Conservation (phyloP, 2,329 filamentous ascomycete genomes). For the Penicillium sp. region DNA sequence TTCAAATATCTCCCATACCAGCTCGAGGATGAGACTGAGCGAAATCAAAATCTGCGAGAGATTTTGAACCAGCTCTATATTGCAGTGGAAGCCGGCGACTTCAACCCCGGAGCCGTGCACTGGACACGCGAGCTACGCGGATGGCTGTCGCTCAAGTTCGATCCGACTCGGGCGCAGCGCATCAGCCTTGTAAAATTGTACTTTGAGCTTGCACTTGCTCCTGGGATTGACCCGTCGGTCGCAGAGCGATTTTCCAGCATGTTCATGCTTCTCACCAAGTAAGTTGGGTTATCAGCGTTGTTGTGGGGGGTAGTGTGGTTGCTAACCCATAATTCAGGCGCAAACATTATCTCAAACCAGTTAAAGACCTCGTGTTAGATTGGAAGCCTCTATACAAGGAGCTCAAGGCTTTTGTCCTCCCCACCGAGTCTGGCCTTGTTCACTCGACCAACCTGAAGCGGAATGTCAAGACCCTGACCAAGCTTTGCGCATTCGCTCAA, state of each 20-base stretch:
- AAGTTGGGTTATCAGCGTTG: slow-evolving; percentile 36
- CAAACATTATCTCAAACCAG: slow-evolving; percentile 90
- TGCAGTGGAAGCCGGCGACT: slow-evolving; percentile 86
- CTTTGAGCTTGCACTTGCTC: slow-evolving; percentile 88
- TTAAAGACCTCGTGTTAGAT: slow-evolving; percentile 84
- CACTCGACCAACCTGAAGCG: slow-evolving; percentile 63
- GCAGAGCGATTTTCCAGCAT: slow-evolving; percentile 93
- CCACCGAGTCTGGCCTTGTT: slow-evolving; percentile 69
- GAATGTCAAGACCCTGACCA: slow-evolving; percentile 72
- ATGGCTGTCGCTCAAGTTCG: slow-evolving; percentile 96
- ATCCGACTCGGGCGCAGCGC: slow-evolving; percentile 80
- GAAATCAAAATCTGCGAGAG: slow-evolving; percentile 75
- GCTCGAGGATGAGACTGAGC: slow-evolving; percentile 74
- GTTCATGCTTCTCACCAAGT: slow-evolving; percentile 96
- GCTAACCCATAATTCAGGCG: slow-evolving; percentile 57
- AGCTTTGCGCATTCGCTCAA: slow-evolving; percentile 85
- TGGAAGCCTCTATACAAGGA: slow-evolving; percentile 94
- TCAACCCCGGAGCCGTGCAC: slow-evolving; percentile 86
- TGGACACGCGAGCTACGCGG: slow-evolving; percentile 95
- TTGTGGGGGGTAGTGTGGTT: background rate
- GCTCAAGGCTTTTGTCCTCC: slow-evolving; percentile 84
- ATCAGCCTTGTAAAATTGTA: slow-evolving; percentile 85
- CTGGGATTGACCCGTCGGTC: slow-evolving; percentile 76
- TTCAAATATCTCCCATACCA: slow-evolving; percentile 84
- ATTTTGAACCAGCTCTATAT: slow-evolving; percentile 95